Conservation (phyloP, 805 yeast species). For the Saccharomycopsis schoenii region DNA sequence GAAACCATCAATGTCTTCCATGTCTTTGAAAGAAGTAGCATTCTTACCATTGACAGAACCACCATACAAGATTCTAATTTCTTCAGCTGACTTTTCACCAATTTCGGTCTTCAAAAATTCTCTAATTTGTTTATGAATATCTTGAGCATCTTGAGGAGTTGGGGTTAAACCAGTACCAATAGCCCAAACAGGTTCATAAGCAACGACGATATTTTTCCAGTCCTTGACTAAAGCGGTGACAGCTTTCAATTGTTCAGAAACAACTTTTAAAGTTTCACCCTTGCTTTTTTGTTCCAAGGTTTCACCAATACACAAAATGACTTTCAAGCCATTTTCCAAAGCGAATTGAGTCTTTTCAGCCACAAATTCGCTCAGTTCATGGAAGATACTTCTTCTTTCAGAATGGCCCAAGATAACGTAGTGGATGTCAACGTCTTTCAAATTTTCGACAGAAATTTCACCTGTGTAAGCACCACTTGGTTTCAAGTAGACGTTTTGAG, state of each 20-base stretch:
- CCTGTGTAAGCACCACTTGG: constrained; percentile 97
- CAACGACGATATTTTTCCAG: constrained; percentile 89
- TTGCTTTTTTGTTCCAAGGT: constrained; percentile 91
- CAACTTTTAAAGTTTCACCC: constrained; percentile 75
- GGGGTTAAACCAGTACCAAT: constrained; percentile 99
- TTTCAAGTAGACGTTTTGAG: constrained; percentile 85
- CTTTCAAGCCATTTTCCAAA: constrained; percentile 78
- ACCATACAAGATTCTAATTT: constrained; percentile 90
- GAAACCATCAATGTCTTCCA: constrained; percentile 94
- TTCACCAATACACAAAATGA: constrained; percentile 96
- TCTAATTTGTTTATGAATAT: constrained; percentile 85
- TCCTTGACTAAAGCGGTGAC: constrained; percentile 71
- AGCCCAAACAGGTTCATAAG: constrained; percentile 99
- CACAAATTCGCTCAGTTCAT: constrained; percentile 81
- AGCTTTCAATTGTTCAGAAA: constrained; percentile 83
- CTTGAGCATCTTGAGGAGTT: constrained; percentile 96
- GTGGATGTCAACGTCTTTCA: constrained; percentile 83
- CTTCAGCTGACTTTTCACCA: constrained; percentile 68
- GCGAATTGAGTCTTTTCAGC: constrained; percentile 95
- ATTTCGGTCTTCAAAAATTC: constrained; percentile 66
- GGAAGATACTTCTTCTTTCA: constrained; percentile 91
- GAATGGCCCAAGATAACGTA: constrained; percentile 98
- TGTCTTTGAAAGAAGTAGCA: constrained; percentile 82
- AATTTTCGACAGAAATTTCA: constrained; percentile 80
- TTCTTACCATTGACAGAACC: constrained; percentile 97